Evolutionary conservation across 2,329 filamentous ascomycete species (phyloP), one percentile per base, ranked within the genome.

Genomic region (Venturia pyrina): DNA sequence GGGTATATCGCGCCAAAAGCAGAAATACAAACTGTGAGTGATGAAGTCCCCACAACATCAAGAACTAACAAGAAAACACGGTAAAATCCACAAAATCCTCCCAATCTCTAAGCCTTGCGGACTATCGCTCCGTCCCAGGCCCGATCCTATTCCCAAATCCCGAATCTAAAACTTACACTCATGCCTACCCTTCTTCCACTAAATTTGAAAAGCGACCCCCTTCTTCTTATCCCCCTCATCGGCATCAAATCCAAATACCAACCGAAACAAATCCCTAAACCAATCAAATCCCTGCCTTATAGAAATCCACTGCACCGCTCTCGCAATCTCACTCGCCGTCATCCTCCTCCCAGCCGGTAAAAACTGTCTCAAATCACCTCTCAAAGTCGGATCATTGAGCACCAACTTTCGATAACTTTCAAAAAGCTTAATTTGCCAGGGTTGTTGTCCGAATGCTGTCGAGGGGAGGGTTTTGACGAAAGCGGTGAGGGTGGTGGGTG

Each of bases 331-430:
- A n/a, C 81, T 77, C 0, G 90, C 89, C 3, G 81, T 82, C 6
- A 89, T 82, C 81, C 89, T 66, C 79, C 87, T 37, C 8, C 63
- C 66, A n/a, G 37, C 32, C 11, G 64, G 66, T 32, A 66, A 53
- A 41, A 62, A 32, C 15, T 40, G 41, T 40, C 80, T 81, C 24
- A 78, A 80, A 15, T 79, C 76, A 15, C 77, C 79, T 13, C 83
- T 80, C 73, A 93, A 87, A 0, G 85, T 83, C 0, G 87, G 83
- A 73, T 97, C 92, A 28, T 83, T 83, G 0, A 89, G 80, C 2
- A 97, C 88, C 0, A 96, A 81, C 67, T 88, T 89, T 75, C 91
- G 91, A 80, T 96, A 97, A 71, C 85, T 87, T 64, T 89, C 86
- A 28, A 96, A 80, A 8, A 96, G 80, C 5, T 86, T 82, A 5